Evolutionary conservation across 2,329 filamentous ascomycete genomes (phyloP), one percentile per base, ranked within the genome.

Genomic region (Penicillium expansum): DNA sequence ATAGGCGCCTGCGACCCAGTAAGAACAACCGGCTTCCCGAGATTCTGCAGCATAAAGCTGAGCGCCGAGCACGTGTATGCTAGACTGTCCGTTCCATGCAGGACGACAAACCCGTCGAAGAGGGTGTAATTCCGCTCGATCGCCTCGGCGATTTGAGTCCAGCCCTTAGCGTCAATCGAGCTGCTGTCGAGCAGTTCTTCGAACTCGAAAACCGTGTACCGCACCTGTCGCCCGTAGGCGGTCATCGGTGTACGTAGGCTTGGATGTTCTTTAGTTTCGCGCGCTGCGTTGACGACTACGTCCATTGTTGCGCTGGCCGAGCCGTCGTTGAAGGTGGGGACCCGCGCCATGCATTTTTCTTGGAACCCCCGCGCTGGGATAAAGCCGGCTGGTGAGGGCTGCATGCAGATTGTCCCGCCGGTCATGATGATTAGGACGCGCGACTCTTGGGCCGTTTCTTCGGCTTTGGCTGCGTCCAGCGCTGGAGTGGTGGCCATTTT

Each of bases 361-460:
- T 96, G 80, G 71, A 97, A 96, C 4, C 89, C 88, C 66, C 85
- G 80, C 55, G 90, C 89, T 6, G 92, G 92, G 35, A 94, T 82
- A 52, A 96, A 85, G 1, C 92, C 92, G 63, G 91, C 85, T 9
- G 84, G 82, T 10, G 91, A 91, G 53, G 86, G 87, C 70, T 88
- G 86, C 92, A 97, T 96, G 77, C 91, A 96, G 68, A 96, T 96
- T n/a, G 75, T 77, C 53, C 72, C 77, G 71, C 90, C 92, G 13
- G 92, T 96, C 79, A 95, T 93, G 74, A 96, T 90, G 68, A 96
- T 89, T 62, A 97, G 81, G 13, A 97, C 89, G 57, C 90, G 83
- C 24, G 90, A 91, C 73, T 95, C 91, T 11, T 88, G 88, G 13
- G 70, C 54, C n/a, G 62, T 27, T 48, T 63, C 62, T 20, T 69